Conservation (phyloP, 345 rosid genomes). For the Ceriops zippeliana region DNA sequence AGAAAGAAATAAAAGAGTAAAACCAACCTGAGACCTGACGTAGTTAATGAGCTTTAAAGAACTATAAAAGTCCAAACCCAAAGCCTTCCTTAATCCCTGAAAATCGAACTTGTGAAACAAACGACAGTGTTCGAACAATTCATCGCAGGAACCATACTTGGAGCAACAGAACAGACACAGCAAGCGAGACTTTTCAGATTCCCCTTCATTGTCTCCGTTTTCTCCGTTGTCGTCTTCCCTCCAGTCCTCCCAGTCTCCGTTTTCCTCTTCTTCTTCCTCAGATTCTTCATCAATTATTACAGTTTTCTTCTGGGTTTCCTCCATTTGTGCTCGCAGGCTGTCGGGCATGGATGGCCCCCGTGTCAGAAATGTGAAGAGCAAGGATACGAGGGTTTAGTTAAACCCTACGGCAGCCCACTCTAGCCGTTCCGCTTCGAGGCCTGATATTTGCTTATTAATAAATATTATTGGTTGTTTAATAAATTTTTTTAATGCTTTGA, state of each 20-base stretch:
- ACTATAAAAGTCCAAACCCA: conserved; percentile 66
- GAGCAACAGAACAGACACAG: conserved; percentile 68
- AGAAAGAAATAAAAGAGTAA: not conserved
- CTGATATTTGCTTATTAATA: too few relatives aligned
- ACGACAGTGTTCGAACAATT: conserved; percentile 61
- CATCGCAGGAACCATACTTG: conserved; percentile 41
- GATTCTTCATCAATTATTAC: not conserved
- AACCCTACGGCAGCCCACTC: too few relatives aligned
- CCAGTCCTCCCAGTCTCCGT: conserved; percentile 4
- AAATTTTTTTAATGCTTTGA: too few relatives aligned
- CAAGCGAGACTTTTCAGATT: conserved; percentile 32
- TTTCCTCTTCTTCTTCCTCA: conserved; percentile 8
- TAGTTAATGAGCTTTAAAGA: conserved; percentile 84
- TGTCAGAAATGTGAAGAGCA: too few relatives aligned
- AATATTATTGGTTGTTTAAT: too few relatives aligned
- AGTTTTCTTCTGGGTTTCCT: not conserved
- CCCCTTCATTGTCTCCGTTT: conserved; percentile 31
- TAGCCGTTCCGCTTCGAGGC: too few relatives aligned
- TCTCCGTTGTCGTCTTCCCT: not conserved
- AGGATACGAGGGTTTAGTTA: too few relatives aligned
- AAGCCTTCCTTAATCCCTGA: conserved; percentile 36
- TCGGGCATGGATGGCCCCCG: too few relatives aligned
- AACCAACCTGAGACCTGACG: conserved; percentile 65
- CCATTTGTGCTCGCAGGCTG: not conserved
- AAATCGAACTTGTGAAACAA: conserved; percentile 58